phyloP scores from a whole-genome alignment of 805 yeast genomes.

The Zygosaccharomyces rouxii region DNA sequence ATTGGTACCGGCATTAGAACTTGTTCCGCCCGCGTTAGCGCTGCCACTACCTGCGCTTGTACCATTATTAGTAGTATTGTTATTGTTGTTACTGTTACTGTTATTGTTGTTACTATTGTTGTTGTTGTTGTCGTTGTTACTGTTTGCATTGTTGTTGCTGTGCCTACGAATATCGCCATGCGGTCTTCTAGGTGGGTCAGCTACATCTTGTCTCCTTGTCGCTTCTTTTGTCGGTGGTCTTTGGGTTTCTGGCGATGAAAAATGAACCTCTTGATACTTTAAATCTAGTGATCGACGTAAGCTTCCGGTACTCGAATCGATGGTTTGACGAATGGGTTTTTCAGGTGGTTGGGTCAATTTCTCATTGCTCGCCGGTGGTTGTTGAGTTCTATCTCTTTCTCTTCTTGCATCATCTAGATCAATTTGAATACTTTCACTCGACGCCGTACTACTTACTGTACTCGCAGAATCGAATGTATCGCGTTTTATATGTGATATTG shows the following conservation, averaged over 20 bases:
- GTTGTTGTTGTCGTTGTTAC: slow-evolving; percentile 7
- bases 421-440: slow-evolving; percentile 30
- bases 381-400: slow-evolving; percentile 1
- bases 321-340: not conserved
- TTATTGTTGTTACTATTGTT: not conserved
- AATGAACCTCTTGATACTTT: slow-evolving; percentile 24
- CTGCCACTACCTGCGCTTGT: not conserved
- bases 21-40: not conserved
- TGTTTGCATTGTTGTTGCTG: slow-evolving; percentile 4
- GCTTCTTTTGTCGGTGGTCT: slow-evolving; percentile 1
- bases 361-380: slow-evolving; percentile 3
- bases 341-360: not conserved
- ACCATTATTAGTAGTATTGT: not conserved
- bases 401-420: slow-evolving; percentile 21
- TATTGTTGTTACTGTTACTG: not conserved
- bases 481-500: not conserved
- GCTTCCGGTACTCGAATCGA: slow-evolving; percentile 6
- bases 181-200: slow-evolving; percentile 6
- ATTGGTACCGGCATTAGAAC: not conserved
- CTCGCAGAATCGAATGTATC: slow-evolving; percentile 3
- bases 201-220: slow-evolving; percentile 5
- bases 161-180: slow-evolving; percentile 10
- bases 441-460: slow-evolving; percentile 19
- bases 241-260: slow-evolving; percentile 18
- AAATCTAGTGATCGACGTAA: slow-evolving; percentile 26